Percentiles rank a stretch among this genome's conserved stretches.
phyloP scores from a whole-genome alignment of 108 stramenopile genomes.

The Schizochytrium sp. region DNA sequence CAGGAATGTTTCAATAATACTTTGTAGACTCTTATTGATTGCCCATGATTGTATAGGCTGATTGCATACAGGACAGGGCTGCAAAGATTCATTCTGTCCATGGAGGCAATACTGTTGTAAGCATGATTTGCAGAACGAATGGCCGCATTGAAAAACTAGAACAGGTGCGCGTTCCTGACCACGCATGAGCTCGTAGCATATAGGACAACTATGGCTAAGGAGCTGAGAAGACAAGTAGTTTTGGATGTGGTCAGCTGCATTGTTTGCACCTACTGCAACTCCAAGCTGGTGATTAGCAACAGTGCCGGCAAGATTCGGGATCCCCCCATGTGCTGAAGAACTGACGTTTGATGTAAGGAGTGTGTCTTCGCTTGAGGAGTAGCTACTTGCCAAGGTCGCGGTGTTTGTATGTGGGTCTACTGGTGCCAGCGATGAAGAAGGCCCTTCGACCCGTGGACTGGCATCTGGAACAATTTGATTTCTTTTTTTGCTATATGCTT shows the following conservation, averaged over 20 bases:
- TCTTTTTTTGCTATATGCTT: neutral
- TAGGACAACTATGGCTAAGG: constrained; percentile 46
- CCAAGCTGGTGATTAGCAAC: too few species aligned
- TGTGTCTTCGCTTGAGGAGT: too few species aligned
- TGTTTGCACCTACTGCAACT: neutral
- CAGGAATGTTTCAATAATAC: constrained; percentile 24
- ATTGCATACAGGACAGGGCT: constrained; percentile 48
- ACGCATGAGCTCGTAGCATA: constrained; percentile 56
- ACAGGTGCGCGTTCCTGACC: constrained; percentile 43
- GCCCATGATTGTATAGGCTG: constrained; percentile 43
- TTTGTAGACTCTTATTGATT: neutral
- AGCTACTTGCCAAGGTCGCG: too few species aligned
- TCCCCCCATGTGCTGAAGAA: too few species aligned
- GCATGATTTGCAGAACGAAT: constrained; percentile 30
- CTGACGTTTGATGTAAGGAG: too few species aligned
- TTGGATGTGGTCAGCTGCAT: neutral
- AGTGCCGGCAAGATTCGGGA: too few species aligned
- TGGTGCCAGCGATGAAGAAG: too few species aligned
- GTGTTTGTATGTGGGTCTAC: too few species aligned
- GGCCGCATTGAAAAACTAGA: constrained; percentile 35
- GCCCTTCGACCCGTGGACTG: too few species aligned
- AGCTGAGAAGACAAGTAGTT: constrained; percentile 41
- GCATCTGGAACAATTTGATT: neutral
- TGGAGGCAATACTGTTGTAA: neutral
- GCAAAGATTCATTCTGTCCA: neutral